Evolutionary conservation across 176 grass and related monocot genomes (phyloP).

Genomic region (Hordeum marinum): DNA sequence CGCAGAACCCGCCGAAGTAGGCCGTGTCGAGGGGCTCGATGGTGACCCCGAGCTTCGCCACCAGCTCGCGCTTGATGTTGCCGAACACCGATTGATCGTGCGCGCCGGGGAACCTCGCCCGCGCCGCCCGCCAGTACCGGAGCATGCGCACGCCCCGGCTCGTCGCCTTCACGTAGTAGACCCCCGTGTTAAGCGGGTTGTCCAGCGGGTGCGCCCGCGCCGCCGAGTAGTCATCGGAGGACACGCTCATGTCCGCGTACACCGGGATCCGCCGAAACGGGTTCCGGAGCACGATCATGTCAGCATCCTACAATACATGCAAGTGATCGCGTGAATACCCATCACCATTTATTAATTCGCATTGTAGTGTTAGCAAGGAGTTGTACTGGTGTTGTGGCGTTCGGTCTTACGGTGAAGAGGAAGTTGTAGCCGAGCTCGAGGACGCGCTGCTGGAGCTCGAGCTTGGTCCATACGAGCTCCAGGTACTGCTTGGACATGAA

Average conservation of each 20-base stretch:
- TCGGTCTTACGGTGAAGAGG: constrained; percentile 43
- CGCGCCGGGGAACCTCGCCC: background rate
- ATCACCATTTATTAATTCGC: too few relatives aligned
- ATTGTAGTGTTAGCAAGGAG: background rate
- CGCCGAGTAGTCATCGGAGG: constrained; percentile 40
- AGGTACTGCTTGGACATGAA: constrained; percentile 48
- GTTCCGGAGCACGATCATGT: constrained; percentile 51
- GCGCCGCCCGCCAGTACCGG: constrained; percentile 34
- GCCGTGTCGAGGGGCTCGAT: constrained; percentile 44
- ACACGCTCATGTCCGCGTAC: constrained; percentile 33
- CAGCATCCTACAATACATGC: constrained; percentile 36
- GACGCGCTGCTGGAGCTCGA: constrained; percentile 44
- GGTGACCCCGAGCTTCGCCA: background rate
- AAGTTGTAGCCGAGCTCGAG: constrained; percentile 70
- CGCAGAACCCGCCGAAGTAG: constrained; percentile 42
- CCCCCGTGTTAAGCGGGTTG: constrained; percentile 48
- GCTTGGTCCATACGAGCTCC: constrained; percentile 60
- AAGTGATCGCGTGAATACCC: too few relatives aligned
- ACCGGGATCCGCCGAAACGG: constrained; percentile 40
- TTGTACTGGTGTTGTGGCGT: too few relatives aligned
- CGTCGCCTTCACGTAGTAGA: constrained; percentile 45
- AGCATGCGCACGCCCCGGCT: constrained; percentile 25
- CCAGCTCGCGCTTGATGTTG: constrained; percentile 34
- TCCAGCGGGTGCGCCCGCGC: background rate
- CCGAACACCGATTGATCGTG: constrained; percentile 49